Evolutionary conservation across 2,329 filamentous ascomycete genomes (phyloP), one percentile per base, ranked within the genome.

Genomic region (Sarocladium strictum): DNA sequence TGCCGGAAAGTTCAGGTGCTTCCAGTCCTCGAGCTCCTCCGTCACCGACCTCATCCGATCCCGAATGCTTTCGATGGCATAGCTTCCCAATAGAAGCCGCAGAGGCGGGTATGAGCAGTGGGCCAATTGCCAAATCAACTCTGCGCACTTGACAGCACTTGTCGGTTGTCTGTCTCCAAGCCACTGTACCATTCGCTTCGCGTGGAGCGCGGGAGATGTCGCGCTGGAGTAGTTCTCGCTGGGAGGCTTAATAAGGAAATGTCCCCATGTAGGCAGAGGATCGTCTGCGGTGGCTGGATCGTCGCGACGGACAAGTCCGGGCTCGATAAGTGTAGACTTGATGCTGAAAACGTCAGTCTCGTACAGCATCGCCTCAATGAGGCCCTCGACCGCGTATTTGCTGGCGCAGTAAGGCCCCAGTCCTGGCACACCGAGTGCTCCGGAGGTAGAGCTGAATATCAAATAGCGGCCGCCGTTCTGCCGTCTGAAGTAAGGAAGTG

Each of bases 291-390:
- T 76, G 54, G 85, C 82, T 14, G 84, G 83, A 64, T 97, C 92
- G 68, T 97, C 93, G 5, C 92, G 81, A 5, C 92, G 80, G 59
- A 97, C 88, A 60, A 97, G 81, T 0, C 92, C 92, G 1, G 93
- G 92, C 64, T 97, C 90, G 1, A 97, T 92, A 5, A 99, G 79
- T 2, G 93, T 97, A 0, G 90, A 90, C 70, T 95, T 96, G 69
- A 97, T 88, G 66, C 94, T 93, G 72, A 96, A 97, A 0, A 76
- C 71, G 60, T 97, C 92, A 35, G 96, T 86, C 68, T 99, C 94
- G 70, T 97, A 97, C 15, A 97, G 79, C 89, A 99, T 93, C 15
- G 90, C 92, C 70, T 99, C 94, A 62, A 97, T 91, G 54, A 99
- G 76, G 0, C 93, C 94, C 67, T 99, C 94, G 3, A 96, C 90